These are phyloP conservation scores for Penicillium salamii DNA, from an alignment of 495 filamentous ascomycete species.

Conservation along the genomic window DNA sequence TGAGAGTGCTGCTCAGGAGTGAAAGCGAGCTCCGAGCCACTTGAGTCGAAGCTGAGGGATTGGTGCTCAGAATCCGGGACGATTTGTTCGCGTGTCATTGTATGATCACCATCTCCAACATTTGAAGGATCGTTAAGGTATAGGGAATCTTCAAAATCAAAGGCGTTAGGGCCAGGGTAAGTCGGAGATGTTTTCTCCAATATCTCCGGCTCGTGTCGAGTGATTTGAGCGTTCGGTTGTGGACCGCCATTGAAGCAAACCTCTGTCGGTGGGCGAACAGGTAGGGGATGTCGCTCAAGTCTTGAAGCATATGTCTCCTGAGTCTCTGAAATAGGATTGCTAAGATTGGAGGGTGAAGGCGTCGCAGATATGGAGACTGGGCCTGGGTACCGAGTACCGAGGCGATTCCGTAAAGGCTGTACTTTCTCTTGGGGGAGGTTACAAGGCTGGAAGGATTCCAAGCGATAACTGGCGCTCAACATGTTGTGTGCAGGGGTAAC, in stretches of 20 bases:
- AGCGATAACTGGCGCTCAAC: slow-evolving; percentile 1
- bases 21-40: not conserved
- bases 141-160: not conserved
- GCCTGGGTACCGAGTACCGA: not conserved
- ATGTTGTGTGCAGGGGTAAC: not conserved
- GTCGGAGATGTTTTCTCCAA: not conserved
- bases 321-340: not conserved
- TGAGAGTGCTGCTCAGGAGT: not conserved
- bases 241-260: slow-evolving; percentile 1
- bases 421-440: slow-evolving; percentile 1
- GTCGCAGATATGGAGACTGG: slow-evolving; percentile 1
- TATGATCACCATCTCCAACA: not conserved
- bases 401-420: not conserved
- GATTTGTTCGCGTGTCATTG: not conserved
- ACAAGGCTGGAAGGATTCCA: slow-evolving; percentile 1
- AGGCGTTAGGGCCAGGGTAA: slow-evolving; percentile 2
- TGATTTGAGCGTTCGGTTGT: not conserved
- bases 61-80: not conserved
- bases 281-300: not conserved
- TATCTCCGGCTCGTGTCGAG: slow-evolving; percentile 1
- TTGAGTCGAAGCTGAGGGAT: not conserved
- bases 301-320: not conserved
- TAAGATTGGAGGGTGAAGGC: not conserved
- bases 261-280: not conserved
- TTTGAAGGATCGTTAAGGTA: not conserved